Percentiles rank a stretch among this genome's conserved stretches.
Evolutionary conservation across 2,329 filamentous ascomycete genomes (phyloP).

Genomic region (Cladorrhinum sp.): DNA sequence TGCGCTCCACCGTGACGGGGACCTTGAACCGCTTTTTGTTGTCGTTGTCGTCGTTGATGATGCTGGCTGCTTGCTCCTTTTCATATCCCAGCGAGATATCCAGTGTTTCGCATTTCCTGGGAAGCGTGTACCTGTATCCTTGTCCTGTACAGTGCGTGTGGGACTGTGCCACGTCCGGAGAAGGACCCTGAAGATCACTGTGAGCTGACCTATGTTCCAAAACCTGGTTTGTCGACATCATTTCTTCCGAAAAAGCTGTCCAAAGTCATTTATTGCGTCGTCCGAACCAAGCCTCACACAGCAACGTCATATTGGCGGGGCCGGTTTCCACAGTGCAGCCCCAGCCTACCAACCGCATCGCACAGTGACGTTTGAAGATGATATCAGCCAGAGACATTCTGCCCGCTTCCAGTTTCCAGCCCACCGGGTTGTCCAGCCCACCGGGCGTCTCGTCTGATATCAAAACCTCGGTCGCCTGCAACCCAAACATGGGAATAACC

Average conservation of each 20-base stretch:
- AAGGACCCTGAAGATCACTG: constrained; percentile 19
- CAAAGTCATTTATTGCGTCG: too few species aligned
- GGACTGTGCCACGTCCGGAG: neutral
- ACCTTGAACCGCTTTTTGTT: neutral
- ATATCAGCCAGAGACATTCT: neutral
- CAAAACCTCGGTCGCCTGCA: neutral
- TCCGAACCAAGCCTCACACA: neutral
- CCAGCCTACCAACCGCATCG: neutral
- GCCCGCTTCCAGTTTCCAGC: neutral
- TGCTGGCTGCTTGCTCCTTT: neutral
- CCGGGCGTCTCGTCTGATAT: too few species aligned
- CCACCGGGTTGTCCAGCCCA: too few species aligned
- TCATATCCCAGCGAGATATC: neutral
- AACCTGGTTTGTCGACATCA: neutral
- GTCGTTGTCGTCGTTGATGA: neutral
- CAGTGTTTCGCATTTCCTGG: neutral
- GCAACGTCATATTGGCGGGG: constrained; percentile 24
- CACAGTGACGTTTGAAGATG: constrained; percentile 1
- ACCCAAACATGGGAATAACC: neutral
- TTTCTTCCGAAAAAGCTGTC: neutral
- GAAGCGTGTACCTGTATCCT: neutral
- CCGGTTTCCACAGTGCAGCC: neutral
- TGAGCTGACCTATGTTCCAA: neutral
- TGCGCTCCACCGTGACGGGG: constrained; percentile 6
- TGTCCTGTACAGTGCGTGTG: neutral